phyloP scores from a whole-genome alignment of 345 rosid genomes.

The Iberis pinnata region DNA sequence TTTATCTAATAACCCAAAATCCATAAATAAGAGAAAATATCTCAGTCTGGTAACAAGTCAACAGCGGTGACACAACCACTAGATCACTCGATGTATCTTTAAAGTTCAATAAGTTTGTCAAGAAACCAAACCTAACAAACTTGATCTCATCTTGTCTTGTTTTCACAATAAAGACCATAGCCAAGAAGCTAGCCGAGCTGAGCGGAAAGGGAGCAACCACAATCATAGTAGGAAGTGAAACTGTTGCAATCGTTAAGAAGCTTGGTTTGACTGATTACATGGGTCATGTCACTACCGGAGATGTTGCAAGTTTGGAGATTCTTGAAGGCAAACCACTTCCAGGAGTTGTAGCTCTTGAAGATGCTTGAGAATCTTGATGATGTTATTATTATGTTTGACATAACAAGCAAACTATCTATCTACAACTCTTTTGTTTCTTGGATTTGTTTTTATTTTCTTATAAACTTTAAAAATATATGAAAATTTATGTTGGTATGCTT shows the following conservation, averaged over 20 bases:
- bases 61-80: too few species aligned
- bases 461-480: too few species aligned
- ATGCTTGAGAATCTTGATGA: conserved; percentile 48
- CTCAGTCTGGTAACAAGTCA: too few species aligned
- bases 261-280: conserved; percentile 67
- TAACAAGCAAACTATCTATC: too few species aligned
- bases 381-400: too few species aligned
- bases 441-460: too few species aligned
- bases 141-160: background rate
- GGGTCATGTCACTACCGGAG: conserved; percentile 91
- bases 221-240: conserved; percentile 83
- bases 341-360: conserved; percentile 76
- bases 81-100: too few species aligned
- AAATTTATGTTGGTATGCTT: too few species aligned
- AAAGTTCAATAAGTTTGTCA: too few species aligned
- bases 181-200: conserved; percentile 86
- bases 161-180: conserved; percentile 51
- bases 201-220: conserved; percentile 77
- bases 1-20: too few species aligned
- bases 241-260: conserved; percentile 75
- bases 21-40: too few species aligned
- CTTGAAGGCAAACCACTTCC: conserved; percentile 82
- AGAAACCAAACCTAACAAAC: background rate
- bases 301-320: conserved; percentile 88
- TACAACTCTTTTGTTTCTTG: too few species aligned